Conservation (phyloP, 176 grass and related monocot species). For the Secale cereale region DNA sequence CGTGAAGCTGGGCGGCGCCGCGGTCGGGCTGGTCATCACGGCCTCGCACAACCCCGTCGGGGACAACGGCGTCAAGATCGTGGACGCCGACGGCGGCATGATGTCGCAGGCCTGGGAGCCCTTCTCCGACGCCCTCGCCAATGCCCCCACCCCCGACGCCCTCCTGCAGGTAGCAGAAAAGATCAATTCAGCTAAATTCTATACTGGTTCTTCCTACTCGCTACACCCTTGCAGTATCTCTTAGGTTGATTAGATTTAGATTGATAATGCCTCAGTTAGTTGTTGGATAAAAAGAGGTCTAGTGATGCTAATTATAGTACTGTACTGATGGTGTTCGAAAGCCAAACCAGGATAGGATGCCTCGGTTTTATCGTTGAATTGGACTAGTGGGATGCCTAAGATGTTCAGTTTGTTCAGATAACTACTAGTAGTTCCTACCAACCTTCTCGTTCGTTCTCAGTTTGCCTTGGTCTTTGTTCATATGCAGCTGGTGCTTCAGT, state of each 20-base stretch:
- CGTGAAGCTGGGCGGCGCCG: constrained; percentile 52
- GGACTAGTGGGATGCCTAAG: background rate
- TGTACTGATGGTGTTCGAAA: background rate
- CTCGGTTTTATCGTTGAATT: background rate
- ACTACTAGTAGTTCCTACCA: background rate
- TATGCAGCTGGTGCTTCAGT: constrained; percentile 65
- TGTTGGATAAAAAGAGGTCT: background rate
- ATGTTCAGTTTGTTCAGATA: background rate
- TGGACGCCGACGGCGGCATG: constrained; percentile 86
- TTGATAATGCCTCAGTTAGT: background rate
- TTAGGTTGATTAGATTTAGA: background rate
- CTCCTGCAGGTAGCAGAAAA: constrained; percentile 51
- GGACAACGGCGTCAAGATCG: constrained; percentile 93
- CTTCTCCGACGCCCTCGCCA: constrained; percentile 78
- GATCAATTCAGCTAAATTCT: background rate
- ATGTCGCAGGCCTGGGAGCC: constrained; percentile 81
- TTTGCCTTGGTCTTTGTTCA: background rate
- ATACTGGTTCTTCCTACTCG: background rate
- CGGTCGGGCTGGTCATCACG: constrained; percentile 70
- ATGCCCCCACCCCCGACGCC: constrained; percentile 46
- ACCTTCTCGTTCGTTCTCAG: background rate
- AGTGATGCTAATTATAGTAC: background rate
- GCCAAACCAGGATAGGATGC: background rate
- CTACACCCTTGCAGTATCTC: background rate
- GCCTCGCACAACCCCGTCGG: constrained; percentile 77